A percentile compares a stretch with the other conserved stretches of the same genome.
These are phyloP conservation scores for Paramecium sexaurelia DNA, from an alignment of 73 alveolate genomes.

Conservation along the genomic window DNA sequence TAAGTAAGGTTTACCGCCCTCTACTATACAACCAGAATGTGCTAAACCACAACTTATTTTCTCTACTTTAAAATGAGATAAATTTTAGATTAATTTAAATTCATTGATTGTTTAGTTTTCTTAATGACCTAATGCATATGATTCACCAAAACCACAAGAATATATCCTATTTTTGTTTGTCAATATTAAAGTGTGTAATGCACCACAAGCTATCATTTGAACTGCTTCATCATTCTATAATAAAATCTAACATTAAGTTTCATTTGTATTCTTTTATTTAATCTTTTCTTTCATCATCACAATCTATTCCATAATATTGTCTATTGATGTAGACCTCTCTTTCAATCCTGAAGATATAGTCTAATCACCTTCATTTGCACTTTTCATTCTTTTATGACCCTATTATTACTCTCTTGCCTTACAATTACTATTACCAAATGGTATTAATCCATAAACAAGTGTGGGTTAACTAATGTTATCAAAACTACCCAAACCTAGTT, in stretches of 20 bases:
- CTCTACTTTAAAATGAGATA: conserved; percentile 42
- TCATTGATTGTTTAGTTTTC: conserved; percentile 60
- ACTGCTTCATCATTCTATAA: conserved; percentile 66
- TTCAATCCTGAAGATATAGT: conserved; percentile 60
- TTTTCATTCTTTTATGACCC: conserved; percentile 61
- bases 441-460: conserved; percentile 55
- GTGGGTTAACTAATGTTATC: conserved; percentile 44
- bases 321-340: conserved; percentile 66
- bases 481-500: conserved; percentile 64
- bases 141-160: conserved; percentile 71
- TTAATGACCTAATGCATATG: conserved; percentile 65
- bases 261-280: conserved; percentile 30
- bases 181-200: conserved; percentile 58
- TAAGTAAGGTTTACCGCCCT: conserved; percentile 50
- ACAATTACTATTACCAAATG: conserved; percentile 60
- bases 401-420: conserved; percentile 57
- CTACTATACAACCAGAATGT: conserved; percentile 57
- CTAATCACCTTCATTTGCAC: conserved; percentile 65
- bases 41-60: conserved; percentile 66
- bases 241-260: conserved; percentile 6
- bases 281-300: conserved; percentile 46
- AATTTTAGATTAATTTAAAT: conserved; percentile 21
- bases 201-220: conserved; percentile 57
- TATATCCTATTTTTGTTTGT: conserved; percentile 63
- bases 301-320: conserved; percentile 66